A percentile compares a stretch with the other conserved stretches of the same genome.
phyloP scores from a whole-genome alignment of 2,329 filamentous ascomycete genomes.

The Sordariomycetes sp. region DNA sequence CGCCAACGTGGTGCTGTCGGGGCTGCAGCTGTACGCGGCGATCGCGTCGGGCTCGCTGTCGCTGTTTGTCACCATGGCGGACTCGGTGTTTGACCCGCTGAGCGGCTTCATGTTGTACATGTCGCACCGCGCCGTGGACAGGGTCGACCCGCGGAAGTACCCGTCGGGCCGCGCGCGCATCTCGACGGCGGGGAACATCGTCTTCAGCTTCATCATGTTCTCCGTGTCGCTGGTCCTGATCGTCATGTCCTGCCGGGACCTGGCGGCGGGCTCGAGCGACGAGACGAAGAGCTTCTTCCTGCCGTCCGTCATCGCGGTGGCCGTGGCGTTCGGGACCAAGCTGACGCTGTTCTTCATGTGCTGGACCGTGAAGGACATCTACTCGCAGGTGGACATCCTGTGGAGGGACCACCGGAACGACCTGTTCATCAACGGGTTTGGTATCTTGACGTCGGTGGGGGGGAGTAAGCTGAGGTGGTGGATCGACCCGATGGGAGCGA shows the following conservation, averaged over 20 bases:
- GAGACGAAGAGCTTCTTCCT: constrained; percentile 61
- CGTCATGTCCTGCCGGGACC: constrained; percentile 68
- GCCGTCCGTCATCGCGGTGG: constrained; percentile 76
- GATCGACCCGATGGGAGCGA: constrained; percentile 88
- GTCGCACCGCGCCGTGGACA: constrained; percentile 77
- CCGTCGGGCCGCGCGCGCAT: constrained; percentile 89
- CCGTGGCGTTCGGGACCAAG: constrained; percentile 77
- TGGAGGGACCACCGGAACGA: constrained; percentile 98
- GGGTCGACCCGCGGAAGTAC: constrained; percentile 76
- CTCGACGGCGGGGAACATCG: constrained; percentile 91
- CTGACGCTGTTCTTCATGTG: constrained; percentile 80
- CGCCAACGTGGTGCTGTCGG: constrained; percentile 71
- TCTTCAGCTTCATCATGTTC: constrained; percentile 94
- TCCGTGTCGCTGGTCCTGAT: constrained; percentile 87
- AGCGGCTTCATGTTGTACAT: constrained; percentile 83
- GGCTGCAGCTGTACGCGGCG: constrained; percentile 81
- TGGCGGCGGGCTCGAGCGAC: constrained; percentile 39
- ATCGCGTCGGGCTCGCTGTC: constrained; percentile 82
- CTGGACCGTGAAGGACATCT: constrained; percentile 80
- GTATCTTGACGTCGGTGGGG: constrained; percentile 82
- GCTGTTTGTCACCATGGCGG: constrained; percentile 95
- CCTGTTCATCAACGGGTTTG: constrained; percentile 90
- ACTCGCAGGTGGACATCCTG: constrained; percentile 82
- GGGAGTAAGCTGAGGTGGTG: constrained; percentile 86
- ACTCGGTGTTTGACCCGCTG: constrained; percentile 85